phyloP scores from a whole-genome alignment of 106 monocot species.

The Allium cepa region DNA sequence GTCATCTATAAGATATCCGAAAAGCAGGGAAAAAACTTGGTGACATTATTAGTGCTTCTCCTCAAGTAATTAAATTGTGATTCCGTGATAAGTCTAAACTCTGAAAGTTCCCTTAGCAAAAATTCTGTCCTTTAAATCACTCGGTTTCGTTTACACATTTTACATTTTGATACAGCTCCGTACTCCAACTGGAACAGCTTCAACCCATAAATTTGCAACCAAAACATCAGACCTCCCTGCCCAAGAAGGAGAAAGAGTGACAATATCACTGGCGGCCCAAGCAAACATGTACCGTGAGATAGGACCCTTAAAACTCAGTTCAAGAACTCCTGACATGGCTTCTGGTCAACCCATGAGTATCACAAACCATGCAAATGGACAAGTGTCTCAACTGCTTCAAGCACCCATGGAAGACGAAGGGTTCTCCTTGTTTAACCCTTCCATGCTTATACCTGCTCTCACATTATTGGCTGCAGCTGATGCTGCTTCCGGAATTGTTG shows the following conservation, averaged over 20 bases:
- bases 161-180: constrained; percentile 35
- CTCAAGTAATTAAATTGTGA: too few relatives aligned
- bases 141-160: too few relatives aligned
- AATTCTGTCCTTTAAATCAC: too few relatives aligned
- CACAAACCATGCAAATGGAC: constrained; percentile 73
- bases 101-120: too few relatives aligned
- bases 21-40: too few relatives aligned
- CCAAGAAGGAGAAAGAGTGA: constrained; percentile 95
- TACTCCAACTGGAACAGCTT: constrained; percentile 74
- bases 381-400: constrained; percentile 63
- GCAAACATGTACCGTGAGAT: constrained; percentile 49
- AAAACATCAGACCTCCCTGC: constrained; percentile 88
- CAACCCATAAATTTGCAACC: constrained; percentile 80
- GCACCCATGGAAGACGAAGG: constrained; percentile 44
- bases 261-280: constrained; percentile 63
- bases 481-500: constrained; percentile 66
- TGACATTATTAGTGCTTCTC: too few relatives aligned
- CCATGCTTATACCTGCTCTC: constrained; percentile 59
- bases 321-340: constrained; percentile 42
- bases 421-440: constrained; percentile 47
- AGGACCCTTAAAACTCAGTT: constrained; percentile 62
- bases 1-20: too few relatives aligned
- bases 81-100: too few relatives aligned
- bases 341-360: constrained; percentile 83
- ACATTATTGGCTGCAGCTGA: constrained; percentile 79